These are phyloP conservation scores for Amphibolis antarctica DNA, from an alignment of 106 monocot genomes.

Conservation along the genomic window DNA sequence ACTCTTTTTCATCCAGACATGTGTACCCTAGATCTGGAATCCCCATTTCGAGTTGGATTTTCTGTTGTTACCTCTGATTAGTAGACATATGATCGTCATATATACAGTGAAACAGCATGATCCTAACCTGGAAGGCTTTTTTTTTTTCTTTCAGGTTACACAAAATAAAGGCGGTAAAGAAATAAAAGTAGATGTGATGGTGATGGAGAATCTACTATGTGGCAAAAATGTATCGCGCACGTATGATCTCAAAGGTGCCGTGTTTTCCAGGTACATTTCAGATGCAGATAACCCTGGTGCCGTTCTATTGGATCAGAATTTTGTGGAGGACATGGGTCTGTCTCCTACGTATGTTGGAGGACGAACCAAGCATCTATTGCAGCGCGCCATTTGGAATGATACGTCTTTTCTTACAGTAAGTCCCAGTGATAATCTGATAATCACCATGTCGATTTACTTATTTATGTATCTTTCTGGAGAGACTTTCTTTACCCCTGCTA, in stretches of 20 bases:
- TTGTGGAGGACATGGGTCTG: conserved; percentile 72
- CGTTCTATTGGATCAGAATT: conserved; percentile 81
- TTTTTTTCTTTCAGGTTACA: conserved; percentile 43
- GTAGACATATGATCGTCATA: too few species aligned
- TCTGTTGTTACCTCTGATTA: too few species aligned
- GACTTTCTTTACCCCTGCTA: too few species aligned
- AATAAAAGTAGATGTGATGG: conserved; percentile 63
- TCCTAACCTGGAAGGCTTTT: neutral
- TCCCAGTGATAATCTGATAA: too few species aligned
- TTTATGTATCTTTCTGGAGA: too few species aligned
- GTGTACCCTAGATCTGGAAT: too few species aligned
- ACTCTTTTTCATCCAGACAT: too few species aligned
- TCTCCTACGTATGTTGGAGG: conserved; percentile 75
- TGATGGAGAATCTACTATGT: conserved; percentile 93
- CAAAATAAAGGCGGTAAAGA: conserved; percentile 67
- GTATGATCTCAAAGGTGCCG: conserved; percentile 96
- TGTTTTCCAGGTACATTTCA: conserved; percentile 53
- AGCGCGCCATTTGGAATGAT: conserved; percentile 99
- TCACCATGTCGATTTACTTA: too few species aligned
- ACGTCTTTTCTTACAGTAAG: conserved; percentile 93
- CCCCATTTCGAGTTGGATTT: too few species aligned
- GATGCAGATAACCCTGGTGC: conserved; percentile 28
- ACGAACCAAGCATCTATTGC: conserved; percentile 59
- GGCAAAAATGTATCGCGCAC: conserved; percentile 54
- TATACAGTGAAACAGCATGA: too few species aligned